Evolutionary conservation across 2,329 filamentous ascomycete genomes (phyloP), one percentile per base, ranked within the genome.

Genomic region (Pezicula carpinea): DNA sequence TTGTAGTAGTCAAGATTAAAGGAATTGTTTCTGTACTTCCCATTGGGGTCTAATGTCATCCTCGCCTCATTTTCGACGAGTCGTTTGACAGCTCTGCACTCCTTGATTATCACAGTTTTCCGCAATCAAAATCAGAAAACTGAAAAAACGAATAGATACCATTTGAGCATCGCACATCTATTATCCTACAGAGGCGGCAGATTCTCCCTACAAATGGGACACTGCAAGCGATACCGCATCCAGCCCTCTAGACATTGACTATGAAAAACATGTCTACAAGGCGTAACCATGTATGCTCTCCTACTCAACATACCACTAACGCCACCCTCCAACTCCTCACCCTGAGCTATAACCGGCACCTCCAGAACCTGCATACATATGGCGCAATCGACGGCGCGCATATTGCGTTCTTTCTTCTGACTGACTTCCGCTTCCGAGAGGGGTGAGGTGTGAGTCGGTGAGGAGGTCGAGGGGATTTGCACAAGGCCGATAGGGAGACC

Each of bases 251-350:
- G 70, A 66, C 93, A 99, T 26, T 77, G 74, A 47, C 84, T 93
- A 64, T 99, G 93, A 65, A 99, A 99, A 41, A 97, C 90, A 69
- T 99, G 93, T 46, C 91, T 75, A 66, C 93, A 99, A 40, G 93
- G 93, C 48, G 93, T 99, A 18, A 97, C 89, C 93, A 99, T 99
- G 69, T 97, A 97, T 57, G 80, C 76, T 42, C 91, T 79, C 51
- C 92, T 75, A 26, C 87, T 87, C 56, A 97, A 74, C 46, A 96
- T 79, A 23, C 83, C 83, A 0, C 80, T 71, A 48, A 83, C 76
- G 26, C 79, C 77, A 38, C 68, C 69, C 13, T 64, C 64, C 3
- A 64, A 59, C 4, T 75, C 73, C 34, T 74, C 73, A 8, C 76
- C 77, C 1, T 77, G 74, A 43, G 76, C 75, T 26, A 96, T 70